These are phyloP conservation scores for Globisporangium cylindrosporum DNA, from an alignment of 352 stramenopile species.

Conservation along the genomic window DNA sequence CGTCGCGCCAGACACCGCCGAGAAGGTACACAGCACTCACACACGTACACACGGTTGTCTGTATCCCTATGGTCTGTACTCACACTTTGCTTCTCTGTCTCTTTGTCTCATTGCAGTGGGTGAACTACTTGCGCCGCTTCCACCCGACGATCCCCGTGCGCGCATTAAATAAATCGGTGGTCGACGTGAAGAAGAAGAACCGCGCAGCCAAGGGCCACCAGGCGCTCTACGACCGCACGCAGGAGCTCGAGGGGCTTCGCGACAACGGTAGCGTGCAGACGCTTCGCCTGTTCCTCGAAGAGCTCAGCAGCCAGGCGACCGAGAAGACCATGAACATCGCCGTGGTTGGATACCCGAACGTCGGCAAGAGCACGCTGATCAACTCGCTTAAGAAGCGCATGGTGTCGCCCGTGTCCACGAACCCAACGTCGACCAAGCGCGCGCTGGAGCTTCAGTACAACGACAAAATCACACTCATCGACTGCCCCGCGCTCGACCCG, in stretches of 20 bases:
- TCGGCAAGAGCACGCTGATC: constrained; percentile 93
- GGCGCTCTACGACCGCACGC: constrained; percentile 65
- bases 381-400: constrained; percentile 92
- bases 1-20: constrained; percentile 84
- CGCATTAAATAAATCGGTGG: constrained; percentile 78
- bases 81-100: constrained; percentile 7
- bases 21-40: constrained; percentile 44
- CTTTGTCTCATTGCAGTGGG: constrained; percentile 21
- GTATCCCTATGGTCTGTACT: constrained; percentile 22
- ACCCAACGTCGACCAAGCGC: constrained; percentile 75
- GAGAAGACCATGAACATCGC: constrained; percentile 86
- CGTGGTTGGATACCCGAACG: constrained; percentile 98
- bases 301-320: constrained; percentile 87
- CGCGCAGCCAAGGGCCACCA: constrained; percentile 57
- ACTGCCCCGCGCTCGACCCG: constrained; percentile 97
- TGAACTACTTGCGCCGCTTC: constrained; percentile 93
- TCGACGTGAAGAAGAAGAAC: constrained; percentile 91
- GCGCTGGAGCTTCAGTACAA: constrained; percentile 94
- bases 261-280: constrained; percentile 85
- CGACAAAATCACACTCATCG: constrained; percentile 95
- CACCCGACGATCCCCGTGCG: constrained; percentile 93
- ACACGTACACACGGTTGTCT: background rate
- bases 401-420: constrained; percentile 44
- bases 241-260: constrained; percentile 61
- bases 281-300: constrained; percentile 95